These are phyloP conservation scores for Gaertneriomyces sp. DNA, from an alignment of 192 early-diverging fungal species.

Conservation along the genomic window DNA sequence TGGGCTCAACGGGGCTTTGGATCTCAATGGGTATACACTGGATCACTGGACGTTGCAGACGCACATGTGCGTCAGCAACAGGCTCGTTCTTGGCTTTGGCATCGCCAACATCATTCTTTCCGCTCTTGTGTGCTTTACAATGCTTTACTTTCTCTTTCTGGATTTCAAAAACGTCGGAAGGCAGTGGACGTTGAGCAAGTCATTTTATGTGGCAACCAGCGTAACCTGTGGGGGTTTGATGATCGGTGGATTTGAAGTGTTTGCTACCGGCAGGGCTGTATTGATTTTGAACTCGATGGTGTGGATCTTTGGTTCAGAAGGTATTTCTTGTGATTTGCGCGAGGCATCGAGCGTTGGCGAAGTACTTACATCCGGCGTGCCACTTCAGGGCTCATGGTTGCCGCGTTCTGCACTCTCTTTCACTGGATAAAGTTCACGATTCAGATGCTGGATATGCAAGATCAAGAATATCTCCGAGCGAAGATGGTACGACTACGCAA, in stretches of 20 bases:
- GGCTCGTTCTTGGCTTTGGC: conserved; percentile 14
- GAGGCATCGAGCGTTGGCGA: neutral
- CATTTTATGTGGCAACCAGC: conserved; percentile 15
- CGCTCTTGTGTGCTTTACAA: neutral
- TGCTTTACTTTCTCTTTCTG: conserved; percentile 10
- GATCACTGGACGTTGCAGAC: conserved; percentile 22
- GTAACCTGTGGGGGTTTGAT: conserved; percentile 16
- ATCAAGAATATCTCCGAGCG: conserved; percentile 9
- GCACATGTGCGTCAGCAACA: conserved; percentile 17
- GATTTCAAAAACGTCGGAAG: conserved; percentile 10
- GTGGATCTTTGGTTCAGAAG: conserved; percentile 18
- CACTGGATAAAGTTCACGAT: conserved; percentile 22
- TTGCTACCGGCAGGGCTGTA: conserved; percentile 11
- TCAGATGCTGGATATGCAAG: conserved; percentile 19
- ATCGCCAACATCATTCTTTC: conserved; percentile 10
- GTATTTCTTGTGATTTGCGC: neutral
- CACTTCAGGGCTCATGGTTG: conserved; percentile 14
- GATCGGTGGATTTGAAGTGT: conserved; percentile 13
- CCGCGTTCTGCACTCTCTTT: conserved; percentile 14
- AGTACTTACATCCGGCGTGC: neutral
- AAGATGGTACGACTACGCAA: conserved; percentile 14
- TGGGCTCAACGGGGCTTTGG: neutral
- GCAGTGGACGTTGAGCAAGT: conserved; percentile 14
- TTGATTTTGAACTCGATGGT: conserved; percentile 12
- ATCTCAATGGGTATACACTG: conserved; percentile 9